phyloP scores from a whole-genome alignment of 2,329 filamentous ascomycete species.

The Epichloe sibirici region DNA sequence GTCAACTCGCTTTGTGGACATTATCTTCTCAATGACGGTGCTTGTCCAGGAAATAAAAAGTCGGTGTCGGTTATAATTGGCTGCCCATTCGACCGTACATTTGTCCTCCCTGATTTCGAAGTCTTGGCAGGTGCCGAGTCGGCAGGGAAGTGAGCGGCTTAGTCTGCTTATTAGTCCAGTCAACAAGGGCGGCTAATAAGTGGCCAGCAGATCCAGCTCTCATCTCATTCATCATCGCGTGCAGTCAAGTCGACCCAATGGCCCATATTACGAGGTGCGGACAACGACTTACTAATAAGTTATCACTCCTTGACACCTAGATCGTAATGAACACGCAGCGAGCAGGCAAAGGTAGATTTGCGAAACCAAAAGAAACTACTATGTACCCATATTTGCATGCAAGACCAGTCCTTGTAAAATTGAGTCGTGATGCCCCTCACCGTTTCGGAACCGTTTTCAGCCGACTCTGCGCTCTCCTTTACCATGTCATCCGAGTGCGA shows the following conservation, averaged over 20 bases:
- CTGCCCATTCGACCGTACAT: background rate
- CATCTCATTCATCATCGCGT: too few species aligned
- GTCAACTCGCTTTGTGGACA: too few species aligned
- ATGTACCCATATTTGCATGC: conserved; percentile 2
- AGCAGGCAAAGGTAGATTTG: background rate
- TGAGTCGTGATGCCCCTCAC: background rate
- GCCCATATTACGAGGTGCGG: too few species aligned
- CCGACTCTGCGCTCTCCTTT: background rate
- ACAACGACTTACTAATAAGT: too few species aligned
- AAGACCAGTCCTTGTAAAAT: conserved; percentile 5
- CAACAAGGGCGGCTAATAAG: too few species aligned
- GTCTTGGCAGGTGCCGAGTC: background rate
- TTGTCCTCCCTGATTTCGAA: background rate
- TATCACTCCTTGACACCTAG: too few species aligned
- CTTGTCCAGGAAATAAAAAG: too few species aligned
- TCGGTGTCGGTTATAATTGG: too few species aligned
- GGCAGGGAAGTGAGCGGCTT: background rate
- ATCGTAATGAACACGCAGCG: background rate
- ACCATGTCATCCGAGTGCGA: conserved; percentile 10
- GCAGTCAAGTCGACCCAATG: too few species aligned
- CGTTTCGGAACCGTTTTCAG: background rate
- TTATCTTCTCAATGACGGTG: too few species aligned
- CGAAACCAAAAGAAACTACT: conserved; percentile 3
- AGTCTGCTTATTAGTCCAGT: background rate
- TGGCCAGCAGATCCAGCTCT: too few species aligned